phyloP scores from a whole-genome alignment of 495 filamentous ascomycete genomes.

The Cryomyces antarcticus region DNA sequence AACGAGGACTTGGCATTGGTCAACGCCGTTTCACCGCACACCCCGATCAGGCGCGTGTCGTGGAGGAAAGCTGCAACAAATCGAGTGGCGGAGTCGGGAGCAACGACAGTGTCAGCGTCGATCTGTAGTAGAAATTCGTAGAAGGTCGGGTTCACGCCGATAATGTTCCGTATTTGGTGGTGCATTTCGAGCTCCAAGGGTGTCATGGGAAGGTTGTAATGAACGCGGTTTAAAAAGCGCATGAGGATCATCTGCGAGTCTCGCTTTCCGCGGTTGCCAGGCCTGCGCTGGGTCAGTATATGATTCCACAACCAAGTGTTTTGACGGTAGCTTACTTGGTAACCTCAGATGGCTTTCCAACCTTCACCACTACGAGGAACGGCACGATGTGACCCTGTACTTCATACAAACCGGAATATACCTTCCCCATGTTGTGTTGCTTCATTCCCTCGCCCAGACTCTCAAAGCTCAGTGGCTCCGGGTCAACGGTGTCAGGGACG shows the following conservation, averaged over 20 bases:
- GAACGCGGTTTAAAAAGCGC: constrained; percentile 91
- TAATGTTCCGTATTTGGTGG: constrained; percentile 98
- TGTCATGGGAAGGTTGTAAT: constrained; percentile 81
- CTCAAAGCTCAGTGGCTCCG: constrained; percentile 95
- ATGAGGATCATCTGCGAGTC: constrained; percentile 77
- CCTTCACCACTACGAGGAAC: constrained; percentile 90
- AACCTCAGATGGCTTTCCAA: constrained; percentile 92
- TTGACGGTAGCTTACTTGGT: constrained; percentile 25
- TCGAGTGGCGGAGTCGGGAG: constrained; percentile 78
- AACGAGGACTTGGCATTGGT: constrained; percentile 86
- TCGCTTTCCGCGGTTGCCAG: constrained; percentile 94
- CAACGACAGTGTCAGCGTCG: constrained; percentile 90
- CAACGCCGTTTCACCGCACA: constrained; percentile 91
- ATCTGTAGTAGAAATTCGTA: constrained; percentile 98
- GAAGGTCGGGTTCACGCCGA: constrained; percentile 89
- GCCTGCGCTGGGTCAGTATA: constrained; percentile 27
- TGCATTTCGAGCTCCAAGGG: constrained; percentile 95
- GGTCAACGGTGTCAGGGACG: constrained; percentile 80
- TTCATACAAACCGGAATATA: constrained; percentile 95
- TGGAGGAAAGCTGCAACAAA: constrained; percentile 85
- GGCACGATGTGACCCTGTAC: constrained; percentile 96
- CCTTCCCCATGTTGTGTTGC: constrained; percentile 98
- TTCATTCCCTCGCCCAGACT: constrained; percentile 88
- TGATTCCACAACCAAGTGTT: not conserved
- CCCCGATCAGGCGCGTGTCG: constrained; percentile 88